These are phyloP conservation scores for Sclerotinia trifoliorum DNA, from an alignment of 2,329 filamentous ascomycete genomes.

Conservation along the genomic window DNA sequence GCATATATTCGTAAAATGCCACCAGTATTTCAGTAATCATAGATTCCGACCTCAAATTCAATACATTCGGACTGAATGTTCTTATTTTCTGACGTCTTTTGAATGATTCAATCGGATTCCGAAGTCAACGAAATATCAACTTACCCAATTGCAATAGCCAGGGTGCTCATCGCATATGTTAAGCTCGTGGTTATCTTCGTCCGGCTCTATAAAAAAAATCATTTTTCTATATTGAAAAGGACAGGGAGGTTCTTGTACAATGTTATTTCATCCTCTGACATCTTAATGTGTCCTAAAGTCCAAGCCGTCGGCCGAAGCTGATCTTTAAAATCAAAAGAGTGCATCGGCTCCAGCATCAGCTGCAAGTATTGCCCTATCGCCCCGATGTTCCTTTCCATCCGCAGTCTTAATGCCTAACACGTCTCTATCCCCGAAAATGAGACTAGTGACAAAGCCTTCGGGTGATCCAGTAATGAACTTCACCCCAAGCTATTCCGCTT, in stretches of 20 bases:
- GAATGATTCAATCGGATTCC: neutral
- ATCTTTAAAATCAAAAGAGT: constrained; percentile 51
- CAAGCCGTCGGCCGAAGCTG: constrained; percentile 55
- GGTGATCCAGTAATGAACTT: constrained; percentile 45
- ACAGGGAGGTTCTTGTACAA: constrained; percentile 50
- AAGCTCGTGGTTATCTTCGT: constrained; percentile 46
- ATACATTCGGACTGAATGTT: neutral
- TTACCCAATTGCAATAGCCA: constrained; percentile 52
- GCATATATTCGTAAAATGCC: too few relatives aligned
- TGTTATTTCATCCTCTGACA: constrained; percentile 47
- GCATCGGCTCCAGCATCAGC: constrained; percentile 49
- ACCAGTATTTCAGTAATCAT: too few relatives aligned
- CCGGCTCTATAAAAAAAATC: constrained; percentile 53
- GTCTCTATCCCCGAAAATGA: constrained; percentile 43
- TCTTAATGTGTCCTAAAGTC: constrained; percentile 52
- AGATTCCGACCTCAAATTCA: neutral
- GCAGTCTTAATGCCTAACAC: constrained; percentile 46
- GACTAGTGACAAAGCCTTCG: constrained; percentile 42
- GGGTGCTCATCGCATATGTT: constrained; percentile 57
- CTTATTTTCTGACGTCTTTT: neutral
- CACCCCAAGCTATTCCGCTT: constrained; percentile 48
- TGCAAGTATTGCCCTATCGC: constrained; percentile 48
- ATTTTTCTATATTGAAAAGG: constrained; percentile 49
- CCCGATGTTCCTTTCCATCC: constrained; percentile 44
- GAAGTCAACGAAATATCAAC: neutral